A percentile compares a stretch with the other conserved stretches of the same genome.
Conservation (phyloP, 805 yeast genomes). For the Wickerhamiella hasegawae region DNA sequence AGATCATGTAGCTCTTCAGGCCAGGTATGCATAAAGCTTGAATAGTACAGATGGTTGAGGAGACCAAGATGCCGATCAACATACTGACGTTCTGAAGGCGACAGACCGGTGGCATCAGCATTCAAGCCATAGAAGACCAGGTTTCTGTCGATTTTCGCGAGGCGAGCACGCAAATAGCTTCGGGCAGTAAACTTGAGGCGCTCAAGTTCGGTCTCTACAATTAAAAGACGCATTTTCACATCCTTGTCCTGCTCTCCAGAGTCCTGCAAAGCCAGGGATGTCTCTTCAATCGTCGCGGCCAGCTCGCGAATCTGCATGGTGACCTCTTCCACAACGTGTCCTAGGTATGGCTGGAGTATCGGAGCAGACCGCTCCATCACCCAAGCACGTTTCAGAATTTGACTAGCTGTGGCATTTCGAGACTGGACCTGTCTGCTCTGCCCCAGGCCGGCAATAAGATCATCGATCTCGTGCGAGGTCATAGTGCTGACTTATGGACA, state of each 20-base stretch:
- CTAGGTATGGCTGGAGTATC: constrained; percentile 64
- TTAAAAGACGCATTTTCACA: constrained; percentile 25
- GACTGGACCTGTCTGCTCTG: background rate
- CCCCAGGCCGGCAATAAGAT: constrained; percentile 8
- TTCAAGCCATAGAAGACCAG: constrained; percentile 40
- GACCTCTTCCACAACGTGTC: constrained; percentile 39
- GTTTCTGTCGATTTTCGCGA: constrained; percentile 53
- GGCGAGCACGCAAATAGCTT: constrained; percentile 61
- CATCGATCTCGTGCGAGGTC: constrained; percentile 13
- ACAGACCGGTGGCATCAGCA: constrained; percentile 16
- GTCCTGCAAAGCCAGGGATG: constrained; percentile 61
- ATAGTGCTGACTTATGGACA: constrained; percentile 8
- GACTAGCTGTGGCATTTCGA: too few species aligned
- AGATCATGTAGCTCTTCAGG: constrained; percentile 57
- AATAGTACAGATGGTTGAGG: constrained; percentile 46
- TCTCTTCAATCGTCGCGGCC: constrained; percentile 59
- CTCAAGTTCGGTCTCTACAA: constrained; percentile 85
- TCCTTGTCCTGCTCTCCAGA: constrained; percentile 2
- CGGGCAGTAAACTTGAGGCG: constrained; percentile 70
- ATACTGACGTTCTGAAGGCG: constrained; percentile 7
- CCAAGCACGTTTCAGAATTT: constrained; percentile 49
- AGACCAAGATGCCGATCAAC: constrained; percentile 40
- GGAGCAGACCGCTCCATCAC: constrained; percentile 75
- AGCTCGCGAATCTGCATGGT: constrained; percentile 46
- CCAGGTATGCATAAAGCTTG: constrained; percentile 46